phyloP scores from a whole-genome alignment of 805 yeast genomes.

The Geotrichum ghanense region DNA sequence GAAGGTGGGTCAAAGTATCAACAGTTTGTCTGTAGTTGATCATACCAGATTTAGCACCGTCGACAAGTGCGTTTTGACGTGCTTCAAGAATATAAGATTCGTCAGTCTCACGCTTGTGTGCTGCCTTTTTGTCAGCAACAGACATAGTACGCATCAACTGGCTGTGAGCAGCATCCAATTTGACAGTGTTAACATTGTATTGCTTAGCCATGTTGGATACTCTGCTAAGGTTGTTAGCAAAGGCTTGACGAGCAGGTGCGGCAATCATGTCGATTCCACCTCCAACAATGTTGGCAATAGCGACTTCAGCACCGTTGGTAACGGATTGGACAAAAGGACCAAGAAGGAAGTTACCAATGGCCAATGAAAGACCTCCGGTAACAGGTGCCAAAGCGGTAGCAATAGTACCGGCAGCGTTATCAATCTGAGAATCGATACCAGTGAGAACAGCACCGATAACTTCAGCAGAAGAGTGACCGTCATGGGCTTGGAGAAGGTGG shows the following conservation, averaged over 20 bases:
- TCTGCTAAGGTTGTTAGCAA: neutral
- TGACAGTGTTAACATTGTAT: neutral
- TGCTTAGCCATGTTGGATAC: neutral
- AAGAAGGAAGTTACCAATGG: slow-evolving; percentile 8
- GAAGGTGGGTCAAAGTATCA: slow-evolving; percentile 1
- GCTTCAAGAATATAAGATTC: neutral
- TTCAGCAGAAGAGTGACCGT: slow-evolving; percentile 10
- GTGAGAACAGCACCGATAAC: slow-evolving; percentile 12
- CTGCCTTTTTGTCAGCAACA: no score
- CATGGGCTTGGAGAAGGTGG: neutral
- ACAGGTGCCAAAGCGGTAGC: slow-evolving; percentile 8
- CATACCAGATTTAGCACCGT: slow-evolving; percentile 10
- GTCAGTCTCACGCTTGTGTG: no score
- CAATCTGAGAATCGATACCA: slow-evolving; percentile 18
- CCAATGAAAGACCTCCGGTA: slow-evolving; percentile 11
- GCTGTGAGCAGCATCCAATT: neutral
- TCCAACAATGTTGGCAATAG: slow-evolving; percentile 13
- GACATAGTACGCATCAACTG: no score
- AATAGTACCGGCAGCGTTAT: slow-evolving; percentile 12
- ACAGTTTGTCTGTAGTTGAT: slow-evolving; percentile 14
- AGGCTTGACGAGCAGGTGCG: slow-evolving; percentile 6
- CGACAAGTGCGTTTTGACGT: slow-evolving; percentile 2
- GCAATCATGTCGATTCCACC: slow-evolving; percentile 9
- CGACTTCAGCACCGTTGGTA: slow-evolving; percentile 17
- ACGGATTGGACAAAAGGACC: slow-evolving; percentile 16